Percentiles rank a stretch among this genome's conserved stretches.
phyloP scores from a whole-genome alignment of 1,284 basidiomycete genomes.

The Kwoniella shivajii region DNA sequence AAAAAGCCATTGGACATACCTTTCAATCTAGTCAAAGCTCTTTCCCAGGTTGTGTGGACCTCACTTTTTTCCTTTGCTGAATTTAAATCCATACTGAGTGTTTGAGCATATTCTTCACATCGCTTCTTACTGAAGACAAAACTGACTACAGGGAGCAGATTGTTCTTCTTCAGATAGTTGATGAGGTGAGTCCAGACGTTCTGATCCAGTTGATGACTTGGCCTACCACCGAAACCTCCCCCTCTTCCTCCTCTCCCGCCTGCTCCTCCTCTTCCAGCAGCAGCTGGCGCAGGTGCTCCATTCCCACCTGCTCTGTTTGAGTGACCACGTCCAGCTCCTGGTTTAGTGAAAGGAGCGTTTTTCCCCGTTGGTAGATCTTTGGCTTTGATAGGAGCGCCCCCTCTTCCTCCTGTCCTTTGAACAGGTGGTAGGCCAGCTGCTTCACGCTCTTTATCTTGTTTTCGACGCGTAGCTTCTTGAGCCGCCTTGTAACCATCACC shows the following conservation, averaged over 20 bases:
- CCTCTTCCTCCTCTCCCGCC: slow-evolving; percentile 60
- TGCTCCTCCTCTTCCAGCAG: slow-evolving; percentile 23
- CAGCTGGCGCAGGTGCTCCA: slow-evolving; percentile 31
- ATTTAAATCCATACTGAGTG: slow-evolving; percentile 83
- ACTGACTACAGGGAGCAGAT: slow-evolving; percentile 88
- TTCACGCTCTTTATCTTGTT: slow-evolving; percentile 97
- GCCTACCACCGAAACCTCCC: slow-evolving; percentile 54
- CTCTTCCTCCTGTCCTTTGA: slow-evolving; percentile 75
- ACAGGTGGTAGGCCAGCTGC: slow-evolving; percentile 84
- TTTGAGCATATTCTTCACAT: slow-evolving; percentile 94
- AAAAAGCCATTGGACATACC: slow-evolving; percentile 58
- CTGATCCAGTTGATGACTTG: slow-evolving; percentile 77
- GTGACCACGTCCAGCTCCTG: slow-evolving; percentile 46
- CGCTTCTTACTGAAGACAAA: slow-evolving; percentile 97
- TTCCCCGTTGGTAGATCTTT: slow-evolving; percentile 49
- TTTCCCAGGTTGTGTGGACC: slow-evolving; percentile 91
- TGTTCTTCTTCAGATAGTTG: slow-evolving; percentile 79
- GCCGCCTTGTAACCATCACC: slow-evolving; percentile 85
- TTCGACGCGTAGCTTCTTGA: slow-evolving; percentile 80
- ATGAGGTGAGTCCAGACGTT: slow-evolving; percentile 94
- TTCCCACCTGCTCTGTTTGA: slow-evolving; percentile 49
- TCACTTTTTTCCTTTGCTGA: slow-evolving; percentile 89
- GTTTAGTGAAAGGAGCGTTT: slow-evolving; percentile 42
- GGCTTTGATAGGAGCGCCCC: slow-evolving; percentile 58
- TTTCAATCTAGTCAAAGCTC: slow-evolving; percentile 86